Conservation (phyloP, 1,139 yeast species). For the Blastobotrys serpentis region DNA sequence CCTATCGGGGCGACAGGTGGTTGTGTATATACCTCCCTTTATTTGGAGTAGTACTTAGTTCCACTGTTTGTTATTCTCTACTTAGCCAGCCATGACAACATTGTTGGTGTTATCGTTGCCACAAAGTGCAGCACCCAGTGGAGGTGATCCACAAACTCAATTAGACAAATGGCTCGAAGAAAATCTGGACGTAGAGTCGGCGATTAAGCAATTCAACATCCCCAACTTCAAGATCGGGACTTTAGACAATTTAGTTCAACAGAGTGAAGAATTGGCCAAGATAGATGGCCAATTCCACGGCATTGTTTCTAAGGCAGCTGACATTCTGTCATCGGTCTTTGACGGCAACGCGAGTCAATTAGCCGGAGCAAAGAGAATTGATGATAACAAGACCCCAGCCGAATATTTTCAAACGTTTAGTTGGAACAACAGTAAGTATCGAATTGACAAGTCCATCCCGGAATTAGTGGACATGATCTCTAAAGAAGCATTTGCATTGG, state of each 20-base stretch:
- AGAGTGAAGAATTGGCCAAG: constrained; percentile 84
- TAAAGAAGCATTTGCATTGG: constrained; percentile 76
- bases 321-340: constrained; percentile 56
- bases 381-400: constrained; percentile 45
- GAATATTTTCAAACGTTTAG: constrained; percentile 70
- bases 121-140: constrained; percentile 48
- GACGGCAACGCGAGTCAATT: constrained; percentile 47
- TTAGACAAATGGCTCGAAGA: constrained; percentile 42
- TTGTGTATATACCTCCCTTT: no score
- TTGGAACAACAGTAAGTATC: constrained; percentile 86
- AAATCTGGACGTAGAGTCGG: constrained; percentile 26
- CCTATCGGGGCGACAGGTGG: neutral
- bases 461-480: constrained; percentile 71
- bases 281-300: constrained; percentile 71
- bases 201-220: constrained; percentile 48
- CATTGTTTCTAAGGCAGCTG: constrained; percentile 72
- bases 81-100: constrained; percentile 9
- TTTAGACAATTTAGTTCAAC: constrained; percentile 83
- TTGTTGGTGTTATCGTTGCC: constrained; percentile 47
- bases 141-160: constrained; percentile 43
- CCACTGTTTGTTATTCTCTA: no score
- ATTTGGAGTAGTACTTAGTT: no score
- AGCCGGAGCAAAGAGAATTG: constrained; percentile 49
- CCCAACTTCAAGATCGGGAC: constrained; percentile 97
- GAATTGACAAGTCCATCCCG: constrained; percentile 78